Evolutionary conservation across 2,329 filamentous ascomycete genomes (phyloP), one percentile per base, ranked within the genome.

Genomic region (Ophiostoma sp.): DNA sequence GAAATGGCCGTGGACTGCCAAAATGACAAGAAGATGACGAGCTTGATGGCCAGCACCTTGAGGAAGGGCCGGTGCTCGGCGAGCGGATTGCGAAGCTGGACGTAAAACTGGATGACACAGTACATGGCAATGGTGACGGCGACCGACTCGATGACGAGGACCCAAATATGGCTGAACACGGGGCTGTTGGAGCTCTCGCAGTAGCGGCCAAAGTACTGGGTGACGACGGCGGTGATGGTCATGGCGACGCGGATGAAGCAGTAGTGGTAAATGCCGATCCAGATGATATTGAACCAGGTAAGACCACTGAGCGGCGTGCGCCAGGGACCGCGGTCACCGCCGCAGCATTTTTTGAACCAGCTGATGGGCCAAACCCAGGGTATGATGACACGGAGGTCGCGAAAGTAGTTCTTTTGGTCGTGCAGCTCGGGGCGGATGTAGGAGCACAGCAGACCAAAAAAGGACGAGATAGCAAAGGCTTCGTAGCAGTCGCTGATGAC

Each of bases 221-320:
- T 87, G 47, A 90, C 78, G 27, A 95, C 89, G 0, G 92, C 89
- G 16, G 91, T 86, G 69, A 94, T 83, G 44, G 92, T 95, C 84
- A 93, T 92, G 74, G 88, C 79, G 18, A 94, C 89, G 63, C 91
- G 87, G 71, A 94, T 86, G 74, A 94, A 88, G 79, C 90, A 93
- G 79, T 95, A 96, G 75, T 96, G 92, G 78, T 93, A 96, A 68
- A 95, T 84, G 67, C 89, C 88, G 64, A 90, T 84, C 90, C 90
- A 95, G 73, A 93, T 83, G 70, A 93, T 87, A 76, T 96, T 96
- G 79, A 96, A 96, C 91, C 91, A 95, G 0, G 92, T 96, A 76
- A 96, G 79, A 0, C 92, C 92, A 77, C 89, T 95, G 72, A 84
- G 82, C 0, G 92, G 92, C n/a, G 84, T 89, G 72, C 91, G 84